Conservation (phyloP, 345 rosid genomes). For the Microthlaspi erraticum region DNA sequence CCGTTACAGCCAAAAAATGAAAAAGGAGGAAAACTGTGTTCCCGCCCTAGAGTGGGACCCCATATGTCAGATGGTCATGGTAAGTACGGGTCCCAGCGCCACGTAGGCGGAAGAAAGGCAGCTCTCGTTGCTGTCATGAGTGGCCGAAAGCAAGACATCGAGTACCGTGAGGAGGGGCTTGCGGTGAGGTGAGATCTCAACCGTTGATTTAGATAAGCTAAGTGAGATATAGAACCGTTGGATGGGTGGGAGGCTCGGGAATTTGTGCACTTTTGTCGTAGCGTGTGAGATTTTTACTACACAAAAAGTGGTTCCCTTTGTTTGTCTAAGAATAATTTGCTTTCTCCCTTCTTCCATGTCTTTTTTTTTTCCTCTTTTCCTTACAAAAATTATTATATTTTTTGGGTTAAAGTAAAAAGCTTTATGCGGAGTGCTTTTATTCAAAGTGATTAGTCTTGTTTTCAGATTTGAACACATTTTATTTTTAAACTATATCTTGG, state of each 20-base stretch:
- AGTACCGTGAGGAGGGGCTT: slow-evolving; percentile 43
- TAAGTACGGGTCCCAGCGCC: slow-evolving; percentile 40
- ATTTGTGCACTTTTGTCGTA: slow-evolving; percentile 32
- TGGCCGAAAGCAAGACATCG: slow-evolving; percentile 59
- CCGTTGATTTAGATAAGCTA: slow-evolving; percentile 40
- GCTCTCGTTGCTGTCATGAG: slow-evolving; percentile 51
- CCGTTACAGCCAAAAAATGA: slow-evolving; percentile 40
- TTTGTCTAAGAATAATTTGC: slow-evolving; percentile 43
- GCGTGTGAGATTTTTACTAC: slow-evolving; percentile 41
- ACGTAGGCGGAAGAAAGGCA: slow-evolving; percentile 42
- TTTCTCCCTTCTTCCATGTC: slow-evolving; percentile 21
- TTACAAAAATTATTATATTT: not conserved
- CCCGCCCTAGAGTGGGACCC: slow-evolving; percentile 48
- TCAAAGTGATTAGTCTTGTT: slow-evolving; percentile 35
- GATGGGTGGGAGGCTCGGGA: slow-evolving; percentile 14
- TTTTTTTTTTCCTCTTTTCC: slow-evolving; percentile 3
- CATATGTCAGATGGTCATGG: slow-evolving; percentile 41
- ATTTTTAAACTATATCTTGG: not conserved
- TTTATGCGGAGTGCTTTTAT: slow-evolving; percentile 25
- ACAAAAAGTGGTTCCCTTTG: slow-evolving; percentile 45
- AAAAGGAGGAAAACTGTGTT: slow-evolving; percentile 35
- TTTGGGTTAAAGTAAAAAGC: slow-evolving; percentile 14
- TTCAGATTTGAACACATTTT: slow-evolving; percentile 31
- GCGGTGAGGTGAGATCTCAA: slow-evolving; percentile 24
- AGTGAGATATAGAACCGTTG: slow-evolving; percentile 37